phyloP scores from a whole-genome alignment of 2,329 filamentous ascomycete species.

The Aspergillus caelatus region DNA sequence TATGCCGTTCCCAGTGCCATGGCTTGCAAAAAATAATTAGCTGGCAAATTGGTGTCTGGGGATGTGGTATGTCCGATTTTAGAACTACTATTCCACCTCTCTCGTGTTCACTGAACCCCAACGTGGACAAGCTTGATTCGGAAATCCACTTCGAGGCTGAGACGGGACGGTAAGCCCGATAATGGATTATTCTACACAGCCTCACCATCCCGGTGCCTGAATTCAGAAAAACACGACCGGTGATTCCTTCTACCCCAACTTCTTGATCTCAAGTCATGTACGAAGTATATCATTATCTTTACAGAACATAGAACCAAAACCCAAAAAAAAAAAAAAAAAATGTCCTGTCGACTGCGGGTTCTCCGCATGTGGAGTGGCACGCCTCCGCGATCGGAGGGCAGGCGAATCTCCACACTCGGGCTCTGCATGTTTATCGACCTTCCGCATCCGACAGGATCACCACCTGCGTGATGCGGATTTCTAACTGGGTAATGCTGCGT shows the following conservation, averaged over 20 bases:
- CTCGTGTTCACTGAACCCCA: background rate
- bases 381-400: constrained; percentile 5
- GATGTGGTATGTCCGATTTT: background rate
- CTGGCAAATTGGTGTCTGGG: background rate
- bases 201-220: background rate
- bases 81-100: background rate
- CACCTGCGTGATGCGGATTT: background rate
- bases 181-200: background rate
- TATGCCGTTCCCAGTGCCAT: background rate
- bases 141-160: background rate
- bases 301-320: background rate
- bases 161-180: background rate
- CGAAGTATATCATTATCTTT: background rate
- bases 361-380: constrained; percentile 7
- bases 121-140: background rate
- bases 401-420: constrained; percentile 1
- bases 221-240: background rate
- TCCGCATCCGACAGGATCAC: background rate
- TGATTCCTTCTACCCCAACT: background rate
- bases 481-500: background rate
- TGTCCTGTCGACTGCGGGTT: background rate
- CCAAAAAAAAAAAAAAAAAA: background rate
- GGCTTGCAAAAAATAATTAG: background rate
- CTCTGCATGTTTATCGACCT: background rate
- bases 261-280: background rate